Base-by-base conservation (phyloP, 306 rosid genomes). In the Urtica urens region DNA sequence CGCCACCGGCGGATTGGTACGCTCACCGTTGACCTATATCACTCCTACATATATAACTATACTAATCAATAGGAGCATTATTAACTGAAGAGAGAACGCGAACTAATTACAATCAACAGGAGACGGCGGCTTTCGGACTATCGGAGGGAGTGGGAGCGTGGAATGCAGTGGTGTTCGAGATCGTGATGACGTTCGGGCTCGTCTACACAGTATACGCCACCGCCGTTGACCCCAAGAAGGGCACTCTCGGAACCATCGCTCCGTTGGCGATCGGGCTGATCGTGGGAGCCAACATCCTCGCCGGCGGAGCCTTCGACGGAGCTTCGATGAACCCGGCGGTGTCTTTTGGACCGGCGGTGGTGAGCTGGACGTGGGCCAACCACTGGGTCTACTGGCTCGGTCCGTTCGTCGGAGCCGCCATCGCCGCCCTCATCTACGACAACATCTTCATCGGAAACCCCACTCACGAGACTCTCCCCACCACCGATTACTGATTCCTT, bases 261-360 rank as follows among this genome's bases (percentile, higher is more conserved):
- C 92, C 94, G 28, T 64, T 80, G 29, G 94, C 94, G 15, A 80
- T 83, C 63, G 94, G 94, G 53, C 77, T 83, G 68, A 77, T 77
- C 19, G 94, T 83, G 37, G 94, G 81, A 11, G 90, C 90, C 10
- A 83, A 83, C 75, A 77, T 83, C 66, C 68, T 83, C 55, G 83
- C 76, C 43, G 94, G 86, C 23, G 90, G 94, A 55, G 90, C 94
- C 33, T 83, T 83, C 26, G 86, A 77, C 7, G 94, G 94, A 23
- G 94, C 81, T 11, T 83, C 94, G 46, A 80, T 80, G 94, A 80
- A 83, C 83, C 90, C 90, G 4, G 83, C 94, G 11, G 94, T 79
- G 4, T 80, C 94, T 20, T 83, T 83, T 41, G 90, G 94, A 8
- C 90, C 94, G 0, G 90, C 90, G n/a, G 90, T 83, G 11, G 86